Conservation (phyloP, 768 basidiomycete genomes). For the Amanita exitialis region DNA sequence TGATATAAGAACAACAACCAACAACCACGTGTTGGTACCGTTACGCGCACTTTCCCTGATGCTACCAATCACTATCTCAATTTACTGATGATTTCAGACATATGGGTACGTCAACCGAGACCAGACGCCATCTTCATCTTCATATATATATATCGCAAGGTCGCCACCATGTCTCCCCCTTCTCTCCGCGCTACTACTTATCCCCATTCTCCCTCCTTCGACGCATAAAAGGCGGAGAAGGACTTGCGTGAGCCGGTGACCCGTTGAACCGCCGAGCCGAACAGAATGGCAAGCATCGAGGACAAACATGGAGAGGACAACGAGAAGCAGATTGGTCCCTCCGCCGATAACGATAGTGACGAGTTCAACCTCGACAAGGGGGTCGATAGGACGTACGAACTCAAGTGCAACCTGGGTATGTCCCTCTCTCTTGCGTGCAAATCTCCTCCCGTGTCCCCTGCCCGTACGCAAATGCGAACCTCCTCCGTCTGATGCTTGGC, state of each 20-base stretch:
- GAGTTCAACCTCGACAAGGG: constrained; percentile 5
- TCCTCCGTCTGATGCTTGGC: background rate
- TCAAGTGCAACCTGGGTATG: constrained; percentile 1
- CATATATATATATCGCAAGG: too few relatives aligned
- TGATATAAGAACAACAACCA: too few relatives aligned
- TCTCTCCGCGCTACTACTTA: background rate
- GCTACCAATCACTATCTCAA: too few relatives aligned
- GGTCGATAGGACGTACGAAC: constrained; percentile 4
- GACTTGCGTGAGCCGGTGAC: too few relatives aligned
- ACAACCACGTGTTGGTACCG: too few relatives aligned
- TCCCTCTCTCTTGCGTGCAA: background rate
- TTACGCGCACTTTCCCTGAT: too few relatives aligned
- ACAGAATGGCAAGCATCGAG: background rate
- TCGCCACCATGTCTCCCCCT: background rate
- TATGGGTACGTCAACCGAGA: too few relatives aligned
- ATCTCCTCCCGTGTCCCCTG: too few relatives aligned
- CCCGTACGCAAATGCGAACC: too few relatives aligned
- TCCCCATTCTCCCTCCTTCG: background rate
- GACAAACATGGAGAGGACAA: background rate
- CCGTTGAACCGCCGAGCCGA: background rate
- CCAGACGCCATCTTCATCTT: too few relatives aligned
- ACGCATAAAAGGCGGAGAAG: background rate
- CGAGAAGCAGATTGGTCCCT: background rate
- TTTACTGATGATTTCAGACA: too few relatives aligned
- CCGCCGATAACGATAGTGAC: background rate